Percentiles rank a stretch among this genome's conserved stretches.
These are phyloP conservation scores for Cladorrhinum sp. DNA, from an alignment of 2,329 filamentous ascomycete species.

Conservation along the genomic window DNA sequence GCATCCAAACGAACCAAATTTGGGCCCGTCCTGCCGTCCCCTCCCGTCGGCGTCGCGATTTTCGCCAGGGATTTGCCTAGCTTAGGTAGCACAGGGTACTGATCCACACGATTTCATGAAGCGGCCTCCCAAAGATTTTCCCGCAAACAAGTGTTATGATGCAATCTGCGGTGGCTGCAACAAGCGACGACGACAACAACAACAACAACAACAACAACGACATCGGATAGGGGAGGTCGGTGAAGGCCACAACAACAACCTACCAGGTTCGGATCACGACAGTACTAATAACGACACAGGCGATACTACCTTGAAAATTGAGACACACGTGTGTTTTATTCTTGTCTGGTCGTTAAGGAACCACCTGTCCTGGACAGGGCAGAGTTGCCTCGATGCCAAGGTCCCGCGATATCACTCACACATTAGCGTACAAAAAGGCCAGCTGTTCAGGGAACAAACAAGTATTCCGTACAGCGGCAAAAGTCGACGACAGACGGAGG, in stretches of 20 bases:
- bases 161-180: slow-evolving; percentile 9
- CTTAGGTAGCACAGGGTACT: slow-evolving; percentile 2
- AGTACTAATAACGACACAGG: not conserved
- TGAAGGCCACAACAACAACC: not conserved
- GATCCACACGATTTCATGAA: slow-evolving; percentile 5
- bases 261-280: not conserved
- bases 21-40: not conserved
- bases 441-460: slow-evolving; percentile 1
- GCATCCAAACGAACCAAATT: not conserved
- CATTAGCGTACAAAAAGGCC: not conserved
- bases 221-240: not conserved
- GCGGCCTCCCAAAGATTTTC: slow-evolving; percentile 9
- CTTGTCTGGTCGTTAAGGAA: no score
- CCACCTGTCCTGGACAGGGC: not conserved
- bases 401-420: not conserved
- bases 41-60: slow-evolving; percentile 2
- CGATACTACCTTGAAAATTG: not conserved
- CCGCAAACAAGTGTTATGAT: slow-evolving; percentile 13
- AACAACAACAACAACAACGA: not conserved
- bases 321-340: not conserved
- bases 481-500: not conserved
- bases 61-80: slow-evolving; percentile 21
- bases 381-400: not conserved
- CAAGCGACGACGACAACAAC: no score
- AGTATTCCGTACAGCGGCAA: not conserved